Conservation (phyloP, 148 eudicot genomes). For the Vaccinium macrocarpon region DNA sequence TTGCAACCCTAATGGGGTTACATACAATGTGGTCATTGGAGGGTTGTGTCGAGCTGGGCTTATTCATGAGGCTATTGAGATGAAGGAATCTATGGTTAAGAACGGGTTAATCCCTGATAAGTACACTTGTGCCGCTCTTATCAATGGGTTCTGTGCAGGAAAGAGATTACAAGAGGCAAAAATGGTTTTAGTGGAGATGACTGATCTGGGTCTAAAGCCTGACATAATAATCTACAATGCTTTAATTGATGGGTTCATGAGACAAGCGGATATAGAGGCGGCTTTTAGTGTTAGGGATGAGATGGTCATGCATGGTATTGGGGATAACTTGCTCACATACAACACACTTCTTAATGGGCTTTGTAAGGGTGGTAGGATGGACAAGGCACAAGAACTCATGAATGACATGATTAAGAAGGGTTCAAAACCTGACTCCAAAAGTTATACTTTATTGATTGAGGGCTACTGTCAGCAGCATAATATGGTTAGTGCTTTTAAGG, state of each 20-base stretch:
- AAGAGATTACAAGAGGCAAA: conserved; percentile 59
- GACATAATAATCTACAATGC: conserved; percentile 47
- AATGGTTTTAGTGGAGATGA: conserved; percentile 55
- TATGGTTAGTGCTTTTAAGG: conserved; percentile 49
- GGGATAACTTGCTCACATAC: conserved; percentile 42
- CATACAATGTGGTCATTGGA: conserved; percentile 70
- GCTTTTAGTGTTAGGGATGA: conserved; percentile 58
- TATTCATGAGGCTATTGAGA: conserved; percentile 61
- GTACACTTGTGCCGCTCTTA: conserved; percentile 59
- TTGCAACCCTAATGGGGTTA: conserved; percentile 57
- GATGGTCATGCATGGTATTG: conserved; percentile 47
- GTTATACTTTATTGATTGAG: conserved; percentile 57
- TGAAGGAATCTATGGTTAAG: conserved; percentile 56
- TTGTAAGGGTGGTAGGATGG: conserved; percentile 53
- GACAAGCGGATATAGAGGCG: conserved; percentile 53
- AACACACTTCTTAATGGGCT: conserved; percentile 57
- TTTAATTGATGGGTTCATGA: conserved; percentile 74
- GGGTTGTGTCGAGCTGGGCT: conserved; percentile 61
- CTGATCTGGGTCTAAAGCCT: conserved; percentile 37
- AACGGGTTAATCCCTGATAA: conserved; percentile 57
- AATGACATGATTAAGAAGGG: conserved; percentile 58
- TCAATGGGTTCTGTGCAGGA: conserved; percentile 62
- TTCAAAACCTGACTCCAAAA: conserved; percentile 47
- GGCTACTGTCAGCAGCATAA: conserved; percentile 45
- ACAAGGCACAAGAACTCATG: conserved; percentile 49